Conservation (phyloP, 768 basidiomycete genomes). For the Pulveroboletus frians region DNA sequence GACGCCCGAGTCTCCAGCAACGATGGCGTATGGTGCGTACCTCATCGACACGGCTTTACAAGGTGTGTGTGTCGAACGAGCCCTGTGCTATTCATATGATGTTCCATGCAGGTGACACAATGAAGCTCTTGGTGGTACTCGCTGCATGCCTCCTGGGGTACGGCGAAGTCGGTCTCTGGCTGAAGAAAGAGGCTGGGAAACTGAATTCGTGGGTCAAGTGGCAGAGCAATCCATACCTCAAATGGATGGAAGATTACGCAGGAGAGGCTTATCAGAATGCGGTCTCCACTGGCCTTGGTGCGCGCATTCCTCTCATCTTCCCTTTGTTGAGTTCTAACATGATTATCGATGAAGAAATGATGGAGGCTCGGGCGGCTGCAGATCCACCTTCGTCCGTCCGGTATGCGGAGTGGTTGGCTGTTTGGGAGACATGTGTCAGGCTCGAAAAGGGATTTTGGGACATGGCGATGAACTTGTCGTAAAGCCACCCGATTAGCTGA, state of each 20-base stretch:
- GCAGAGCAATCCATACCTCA: conserved; percentile 67
- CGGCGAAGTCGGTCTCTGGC: conserved; percentile 86
- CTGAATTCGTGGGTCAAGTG: conserved; percentile 48
- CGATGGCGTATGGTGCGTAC: conserved; percentile 84
- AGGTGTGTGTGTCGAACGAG: conserved; percentile 8
- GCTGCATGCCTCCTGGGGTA: conserved; percentile 87
- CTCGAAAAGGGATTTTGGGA: conserved; percentile 91
- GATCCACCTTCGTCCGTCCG: conserved; percentile 60
- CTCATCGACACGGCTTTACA: conserved; percentile 72
- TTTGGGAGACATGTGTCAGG: conserved; percentile 72
- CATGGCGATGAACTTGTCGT: conserved; percentile 41
- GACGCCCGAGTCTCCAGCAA: conserved; percentile 63
- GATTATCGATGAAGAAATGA: conserved; percentile 45
- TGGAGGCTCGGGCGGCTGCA: conserved; percentile 58
- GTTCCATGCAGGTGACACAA: conserved; percentile 52
- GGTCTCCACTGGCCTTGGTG: conserved; percentile 70
- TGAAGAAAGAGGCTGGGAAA: conserved; percentile 51
- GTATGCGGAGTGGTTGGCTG: conserved; percentile 58
- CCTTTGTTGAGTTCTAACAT: background rate
- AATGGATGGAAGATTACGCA: conserved; percentile 78
- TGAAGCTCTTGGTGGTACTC: conserved; percentile 72
- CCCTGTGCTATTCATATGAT: background rate
- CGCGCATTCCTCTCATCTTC: conserved; percentile 18
- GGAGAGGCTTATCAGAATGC: conserved; percentile 68
- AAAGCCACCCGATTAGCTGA: background rate